phyloP scores from a whole-genome alignment of 768 basidiomycete species.

The Lentinula sp. region DNA sequence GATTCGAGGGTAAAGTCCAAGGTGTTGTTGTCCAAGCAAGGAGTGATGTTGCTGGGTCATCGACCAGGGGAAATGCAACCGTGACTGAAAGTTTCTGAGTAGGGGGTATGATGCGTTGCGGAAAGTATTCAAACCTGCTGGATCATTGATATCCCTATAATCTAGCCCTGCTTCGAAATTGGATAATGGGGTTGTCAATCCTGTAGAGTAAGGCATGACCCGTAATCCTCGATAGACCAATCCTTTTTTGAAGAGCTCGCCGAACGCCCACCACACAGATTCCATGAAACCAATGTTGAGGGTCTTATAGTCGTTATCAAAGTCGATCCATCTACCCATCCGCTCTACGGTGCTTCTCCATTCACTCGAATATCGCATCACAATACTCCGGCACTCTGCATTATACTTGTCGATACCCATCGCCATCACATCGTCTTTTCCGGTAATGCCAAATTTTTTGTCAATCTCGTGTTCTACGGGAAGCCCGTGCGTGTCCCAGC shows the following conservation, averaged over 20 bases:
- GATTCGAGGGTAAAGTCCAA: slow-evolving; percentile 95
- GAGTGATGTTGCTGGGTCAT: slow-evolving; percentile 85
- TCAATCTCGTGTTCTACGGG: slow-evolving; percentile 99
- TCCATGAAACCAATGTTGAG: slow-evolving; percentile 94
- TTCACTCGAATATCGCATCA: slow-evolving; percentile 93
- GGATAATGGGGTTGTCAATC: slow-evolving; percentile 90
- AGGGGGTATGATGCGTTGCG: not conserved
- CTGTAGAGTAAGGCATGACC: slow-evolving; percentile 99
- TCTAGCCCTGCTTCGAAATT: slow-evolving; percentile 95
- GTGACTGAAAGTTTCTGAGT: slow-evolving; percentile 50
- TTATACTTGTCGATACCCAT: slow-evolving; percentile 99
- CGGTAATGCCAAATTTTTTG: slow-evolving; percentile 88
- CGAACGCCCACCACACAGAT: slow-evolving; percentile 98
- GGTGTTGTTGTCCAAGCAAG: slow-evolving; percentile 99
- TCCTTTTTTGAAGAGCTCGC: slow-evolving; percentile 85
- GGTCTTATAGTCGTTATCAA: slow-evolving; percentile 99
- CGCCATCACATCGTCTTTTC: slow-evolving; percentile 86
- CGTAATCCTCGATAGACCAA: slow-evolving; percentile 89
- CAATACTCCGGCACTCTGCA: slow-evolving; percentile 91
- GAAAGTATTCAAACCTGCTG: slow-evolving; percentile 54
- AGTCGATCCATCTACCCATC: slow-evolving; percentile 99
- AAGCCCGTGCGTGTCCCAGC: slow-evolving; percentile 98
- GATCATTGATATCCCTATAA: slow-evolving; percentile 92
- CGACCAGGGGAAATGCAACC: slow-evolving; percentile 87
- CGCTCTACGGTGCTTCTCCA: slow-evolving; percentile 95